phyloP scores from a whole-genome alignment of 2,329 filamentous ascomycete species.

The Rutstroemia sydowiana region DNA sequence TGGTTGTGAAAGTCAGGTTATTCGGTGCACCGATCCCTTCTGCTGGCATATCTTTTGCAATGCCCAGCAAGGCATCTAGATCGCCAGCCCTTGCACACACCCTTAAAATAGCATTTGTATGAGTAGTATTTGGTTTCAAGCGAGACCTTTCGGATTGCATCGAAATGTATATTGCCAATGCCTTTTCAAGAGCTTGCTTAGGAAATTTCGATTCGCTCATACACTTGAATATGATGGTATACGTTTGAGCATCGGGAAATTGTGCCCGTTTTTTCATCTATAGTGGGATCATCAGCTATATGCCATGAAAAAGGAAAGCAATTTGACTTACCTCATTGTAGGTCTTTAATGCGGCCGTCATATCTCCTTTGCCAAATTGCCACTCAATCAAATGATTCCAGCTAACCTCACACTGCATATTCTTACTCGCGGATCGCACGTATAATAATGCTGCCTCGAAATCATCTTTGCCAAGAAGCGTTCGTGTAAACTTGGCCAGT shows the following conservation, averaged over 20 bases:
- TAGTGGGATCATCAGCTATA: not conserved
- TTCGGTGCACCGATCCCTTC: constrained; percentile 57
- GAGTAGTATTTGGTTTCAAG: constrained; percentile 67
- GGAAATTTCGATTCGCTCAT: constrained; percentile 54
- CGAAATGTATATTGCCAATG: constrained; percentile 68
- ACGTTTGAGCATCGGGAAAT: constrained; percentile 73
- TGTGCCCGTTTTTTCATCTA: constrained; percentile 94
- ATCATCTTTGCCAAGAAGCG: constrained; percentile 50
- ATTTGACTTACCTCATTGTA: constrained; percentile 74
- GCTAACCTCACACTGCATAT: constrained; percentile 59
- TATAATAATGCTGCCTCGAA: constrained; percentile 62
- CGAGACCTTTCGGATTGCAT: constrained; percentile 57
- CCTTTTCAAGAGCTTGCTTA: constrained; percentile 56
- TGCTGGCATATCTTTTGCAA: constrained; percentile 65
- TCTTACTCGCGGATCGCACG: constrained; percentile 60
- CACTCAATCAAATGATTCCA: constrained; percentile 86
- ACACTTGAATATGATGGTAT: constrained; percentile 74
- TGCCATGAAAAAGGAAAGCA: no score
- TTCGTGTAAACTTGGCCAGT: constrained; percentile 60
- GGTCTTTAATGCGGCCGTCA: constrained; percentile 65
- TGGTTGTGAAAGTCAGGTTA: constrained; percentile 68
- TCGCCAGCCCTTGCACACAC: constrained; percentile 70
- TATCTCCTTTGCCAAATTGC: constrained; percentile 51
- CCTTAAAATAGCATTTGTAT: constrained; percentile 81
- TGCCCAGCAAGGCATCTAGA: constrained; percentile 71